Evolutionary conservation across 2,329 filamentous ascomycete species (phyloP), one percentile per base, ranked within the genome.

Genomic region (Blastomyces parvus): DNA sequence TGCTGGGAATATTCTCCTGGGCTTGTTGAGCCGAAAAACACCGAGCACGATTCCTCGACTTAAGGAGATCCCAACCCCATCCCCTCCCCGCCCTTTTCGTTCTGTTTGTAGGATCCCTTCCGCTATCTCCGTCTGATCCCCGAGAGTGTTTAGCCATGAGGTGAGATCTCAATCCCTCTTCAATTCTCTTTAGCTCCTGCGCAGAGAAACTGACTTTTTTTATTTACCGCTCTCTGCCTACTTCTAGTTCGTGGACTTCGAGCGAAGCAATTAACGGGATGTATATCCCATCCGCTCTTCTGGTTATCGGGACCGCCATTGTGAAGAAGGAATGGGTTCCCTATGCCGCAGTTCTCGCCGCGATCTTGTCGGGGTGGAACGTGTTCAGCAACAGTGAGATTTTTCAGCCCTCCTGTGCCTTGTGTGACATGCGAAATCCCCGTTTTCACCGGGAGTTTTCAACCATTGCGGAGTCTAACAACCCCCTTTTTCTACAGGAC

Each of bases 201-300:
- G 2, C 44, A n/a, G 19, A 13, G 6, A n/a, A 17, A 44, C 7
- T 30, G 17, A 22, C 14, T 7, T n/a, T 46, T 22, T 33, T 8
- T n/a, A n/a, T n/a, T 30, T n/a, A 4, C 2, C 19, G 25, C 19
- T 36, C 9, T 36, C 33, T 36, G 9, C 2, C 33, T 36, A 40
- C 2, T 30, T 17, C 11, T 56, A 67, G 65, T 62, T 64, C 63
- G 42, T 65, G 63, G 63, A 65, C 72, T 63, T 75, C 76, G 40
- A 66, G 70, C 59, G 72, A 86, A 71, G 90, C 88, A 73, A 78
- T 93, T 73, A 86, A 91, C 77, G 89, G 88, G 73, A 84, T 95
- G 70, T 91, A 93, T 76, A 87, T 95, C 71, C 91, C 92, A 66
- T 88, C 87, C n/a, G 85, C 83, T 64, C 83, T 96, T 44, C 79